These are phyloP conservation scores for Penicillium sp. DNA, from an alignment of 2,329 filamentous ascomycete genomes.

Conservation along the genomic window DNA sequence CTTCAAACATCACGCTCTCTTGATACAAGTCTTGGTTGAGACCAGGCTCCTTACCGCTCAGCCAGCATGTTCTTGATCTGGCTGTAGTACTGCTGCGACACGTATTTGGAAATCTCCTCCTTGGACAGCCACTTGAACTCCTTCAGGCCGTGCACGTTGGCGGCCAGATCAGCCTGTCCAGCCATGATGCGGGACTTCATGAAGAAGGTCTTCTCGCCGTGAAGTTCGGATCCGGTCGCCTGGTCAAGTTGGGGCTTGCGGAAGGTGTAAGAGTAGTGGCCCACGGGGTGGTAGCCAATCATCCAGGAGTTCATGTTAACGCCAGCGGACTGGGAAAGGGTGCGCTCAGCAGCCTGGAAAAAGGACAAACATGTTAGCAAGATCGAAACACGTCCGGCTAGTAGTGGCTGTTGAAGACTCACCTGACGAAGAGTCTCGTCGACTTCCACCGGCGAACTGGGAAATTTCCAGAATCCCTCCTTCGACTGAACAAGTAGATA, in stretches of 20 bases:
- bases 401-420: constrained; percentile 41
- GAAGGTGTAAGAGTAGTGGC: constrained; percentile 66
- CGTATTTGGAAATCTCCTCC: constrained; percentile 72
- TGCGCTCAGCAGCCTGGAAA: constrained; percentile 72
- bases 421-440: constrained; percentile 82
- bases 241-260: constrained; percentile 47
- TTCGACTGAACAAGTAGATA: constrained; percentile 78
- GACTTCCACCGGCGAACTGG: constrained; percentile 64
- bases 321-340: constrained; percentile 73
- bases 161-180: constrained; percentile 78
- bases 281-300: constrained; percentile 84
- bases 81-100: constrained; percentile 68
- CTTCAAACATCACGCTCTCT: no score
- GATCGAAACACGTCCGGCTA: background rate
- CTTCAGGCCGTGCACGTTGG: constrained; percentile 67
- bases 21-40: constrained; percentile 7
- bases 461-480: constrained; percentile 76
- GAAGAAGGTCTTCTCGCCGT: constrained; percentile 86
- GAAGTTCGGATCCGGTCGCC: constrained; percentile 39
- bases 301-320: constrained; percentile 99
- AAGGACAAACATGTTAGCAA: constrained; percentile 5
- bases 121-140: constrained; percentile 93
- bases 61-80: constrained; percentile 79
- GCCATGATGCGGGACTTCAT: constrained; percentile 96
- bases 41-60: constrained; percentile 58